Base-by-base conservation (phyloP, 345 rosid species). In the Pistacia integerrima region DNA sequence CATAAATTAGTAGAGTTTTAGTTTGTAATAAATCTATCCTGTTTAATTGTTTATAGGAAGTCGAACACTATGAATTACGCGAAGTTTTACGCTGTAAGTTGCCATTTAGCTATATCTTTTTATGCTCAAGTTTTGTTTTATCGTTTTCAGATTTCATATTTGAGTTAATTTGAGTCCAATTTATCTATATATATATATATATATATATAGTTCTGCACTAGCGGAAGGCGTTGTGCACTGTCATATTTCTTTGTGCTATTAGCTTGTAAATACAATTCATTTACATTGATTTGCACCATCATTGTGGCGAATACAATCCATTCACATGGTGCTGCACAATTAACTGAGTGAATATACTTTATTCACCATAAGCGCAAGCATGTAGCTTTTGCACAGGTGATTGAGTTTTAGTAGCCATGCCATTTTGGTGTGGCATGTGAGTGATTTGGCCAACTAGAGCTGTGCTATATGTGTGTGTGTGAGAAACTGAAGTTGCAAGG, bases 21-120 rank as follows among this genome's bases (percentile, higher is more conserved):
- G 20, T 3, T 60, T 20, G 4, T 74, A 18, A 25, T 67, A 10
- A 51, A 12, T 51, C 64, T 35, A 35, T 65, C n/a, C 33, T 11
- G 51, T 48, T 11, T 64, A 65, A 66, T 56, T 69, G 30, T 67
- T 6, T 58, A 36, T 65, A 96, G 98, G 97, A 93, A 82, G 97
- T 93, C 74, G 98, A 92, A 82, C 85, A 84, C 72, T 96, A 83
- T 79, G 93, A 96, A 89, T 84, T 93, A 63, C 86, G 93, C 28
- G 98, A 96, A 82, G 97, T 93, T 78, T 81, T 96, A 25, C 91
- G 92, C 60, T 93, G 99, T 93, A 79, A 89, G 97, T 87, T 55
- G 41, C 57, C 55, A 30, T 79, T 77, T 17, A 60, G 67, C 63
- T 74, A 12, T 30, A 11, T 52, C 52, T 30, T 59, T n/a, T 33